phyloP scores from a whole-genome alignment of 257 asterid genomes.

The Ballota nigra region DNA sequence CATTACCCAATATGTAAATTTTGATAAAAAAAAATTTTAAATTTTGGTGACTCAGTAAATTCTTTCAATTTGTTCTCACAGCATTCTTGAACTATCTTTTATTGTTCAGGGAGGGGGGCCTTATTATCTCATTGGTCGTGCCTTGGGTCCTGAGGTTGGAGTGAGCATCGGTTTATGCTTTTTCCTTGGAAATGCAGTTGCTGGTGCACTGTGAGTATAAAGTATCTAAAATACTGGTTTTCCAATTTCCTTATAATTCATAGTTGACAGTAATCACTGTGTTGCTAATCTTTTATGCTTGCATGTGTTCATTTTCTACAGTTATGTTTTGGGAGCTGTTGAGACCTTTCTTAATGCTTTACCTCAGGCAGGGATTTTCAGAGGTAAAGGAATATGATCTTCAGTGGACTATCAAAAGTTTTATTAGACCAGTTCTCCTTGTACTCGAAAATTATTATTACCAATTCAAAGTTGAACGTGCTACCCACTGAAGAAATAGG shows the following conservation, averaged over 20 bases:
- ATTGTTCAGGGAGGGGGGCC: constrained; percentile 95
- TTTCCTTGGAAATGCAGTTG: constrained; percentile 98
- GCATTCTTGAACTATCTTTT: constrained; percentile 21
- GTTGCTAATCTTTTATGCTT: constrained; percentile 21
- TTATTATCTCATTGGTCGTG: constrained; percentile 98
- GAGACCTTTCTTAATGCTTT: constrained; percentile 95
- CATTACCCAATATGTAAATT: constrained; percentile 12
- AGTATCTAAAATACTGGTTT: constrained; percentile 9
- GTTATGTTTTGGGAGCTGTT: constrained; percentile 98
- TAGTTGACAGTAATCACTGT: neutral
- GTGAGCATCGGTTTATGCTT: constrained; percentile 98
- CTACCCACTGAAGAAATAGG: constrained; percentile 9
- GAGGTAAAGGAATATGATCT: constrained; percentile 49
- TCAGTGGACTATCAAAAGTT: constrained; percentile 12
- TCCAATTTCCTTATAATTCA: constrained; percentile 3
- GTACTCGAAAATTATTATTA: neutral
- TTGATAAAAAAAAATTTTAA: constrained; percentile 3
- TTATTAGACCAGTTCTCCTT: neutral
- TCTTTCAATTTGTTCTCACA: constrained; percentile 20
- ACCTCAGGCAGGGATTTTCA: constrained; percentile 92
- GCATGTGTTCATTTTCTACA: constrained; percentile 34
- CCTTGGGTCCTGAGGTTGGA: constrained; percentile 99
- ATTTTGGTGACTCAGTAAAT: constrained; percentile 16
- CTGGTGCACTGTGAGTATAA: constrained; percentile 94
- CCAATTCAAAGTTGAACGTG: neutral